Percentiles rank a stretch among this genome's conserved stretches.
phyloP scores from a whole-genome alignment of 1,139 yeast genomes.

The Lodderomyces orthopsilosis region DNA sequence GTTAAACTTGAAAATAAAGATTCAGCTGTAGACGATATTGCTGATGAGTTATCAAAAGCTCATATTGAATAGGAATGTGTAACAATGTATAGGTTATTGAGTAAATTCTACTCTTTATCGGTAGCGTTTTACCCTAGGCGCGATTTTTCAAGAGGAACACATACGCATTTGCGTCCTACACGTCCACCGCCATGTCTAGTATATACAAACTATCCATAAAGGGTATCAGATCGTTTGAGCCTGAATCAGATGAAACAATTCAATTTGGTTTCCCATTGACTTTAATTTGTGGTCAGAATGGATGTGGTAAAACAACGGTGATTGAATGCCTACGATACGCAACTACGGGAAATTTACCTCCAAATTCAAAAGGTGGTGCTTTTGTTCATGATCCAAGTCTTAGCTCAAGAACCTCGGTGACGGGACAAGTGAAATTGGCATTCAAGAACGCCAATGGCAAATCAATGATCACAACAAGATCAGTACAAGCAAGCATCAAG shows the following conservation, averaged over 20 bases:
- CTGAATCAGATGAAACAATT: constrained; percentile 77
- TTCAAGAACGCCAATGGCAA: constrained; percentile 72
- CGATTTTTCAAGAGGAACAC: constrained; percentile 1
- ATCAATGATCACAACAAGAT: constrained; percentile 82
- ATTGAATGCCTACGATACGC: constrained; percentile 93
- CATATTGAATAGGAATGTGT: constrained; percentile 29
- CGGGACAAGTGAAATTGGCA: constrained; percentile 89
- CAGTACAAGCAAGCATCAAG: constrained; percentile 72
- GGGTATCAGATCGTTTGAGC: constrained; percentile 89
- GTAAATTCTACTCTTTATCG: neutral
- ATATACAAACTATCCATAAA: constrained; percentile 77
- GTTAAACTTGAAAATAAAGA: constrained; percentile 23
- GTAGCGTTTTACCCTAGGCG: constrained; percentile 2
- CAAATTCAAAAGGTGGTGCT: constrained; percentile 94
- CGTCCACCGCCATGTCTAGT: constrained; percentile 50
- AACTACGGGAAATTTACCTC: constrained; percentile 95
- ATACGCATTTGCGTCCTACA: neutral
- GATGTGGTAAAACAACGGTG: constrained; percentile 97
- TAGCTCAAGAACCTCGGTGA: constrained; percentile 70
- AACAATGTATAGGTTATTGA: too few species aligned
- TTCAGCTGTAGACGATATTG: constrained; percentile 54
- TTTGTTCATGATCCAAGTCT: constrained; percentile 92
- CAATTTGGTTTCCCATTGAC: constrained; percentile 91
- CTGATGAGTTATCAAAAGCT: constrained; percentile 56
- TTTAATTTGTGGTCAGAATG: constrained; percentile 92